Percentiles rank a stretch among this genome's conserved stretches.
Conservation (phyloP, 2,329 filamentous ascomycete genomes). For the Aspergillus jensenii region DNA sequence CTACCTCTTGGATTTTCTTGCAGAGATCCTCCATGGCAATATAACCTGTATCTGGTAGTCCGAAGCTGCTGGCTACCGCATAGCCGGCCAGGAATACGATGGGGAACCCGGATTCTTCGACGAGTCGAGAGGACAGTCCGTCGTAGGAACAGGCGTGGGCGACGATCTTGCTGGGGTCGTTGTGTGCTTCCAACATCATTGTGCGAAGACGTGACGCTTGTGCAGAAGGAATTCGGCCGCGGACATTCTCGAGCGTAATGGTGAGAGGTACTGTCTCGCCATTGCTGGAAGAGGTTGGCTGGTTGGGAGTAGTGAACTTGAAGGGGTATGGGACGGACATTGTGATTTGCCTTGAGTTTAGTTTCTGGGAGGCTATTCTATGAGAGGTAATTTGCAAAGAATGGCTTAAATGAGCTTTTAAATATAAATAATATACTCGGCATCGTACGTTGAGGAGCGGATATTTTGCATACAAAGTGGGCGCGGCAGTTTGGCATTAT, state of each 20-base stretch:
- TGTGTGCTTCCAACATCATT: conserved; percentile 36
- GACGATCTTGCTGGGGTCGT: conserved; percentile 45
- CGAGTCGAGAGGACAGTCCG: conserved; percentile 44
- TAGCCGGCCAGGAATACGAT: conserved; percentile 48
- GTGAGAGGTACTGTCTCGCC: not conserved
- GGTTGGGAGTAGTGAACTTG: conserved; percentile 8
- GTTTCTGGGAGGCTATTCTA: not conserved
- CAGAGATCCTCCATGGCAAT: conserved; percentile 51
- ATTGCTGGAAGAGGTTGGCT: not conserved
- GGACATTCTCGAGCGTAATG: conserved; percentile 26
- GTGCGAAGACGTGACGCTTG: conserved; percentile 36
- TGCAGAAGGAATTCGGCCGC: conserved; percentile 39
- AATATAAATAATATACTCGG: not conserved
- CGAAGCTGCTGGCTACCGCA: conserved; percentile 41
- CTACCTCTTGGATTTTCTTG: conserved; percentile 46
- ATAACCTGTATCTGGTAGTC: conserved; percentile 51
- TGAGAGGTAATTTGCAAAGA: not conserved
- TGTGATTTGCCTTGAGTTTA: not conserved
- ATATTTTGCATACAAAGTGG: not conserved
- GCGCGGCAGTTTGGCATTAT: conserved; percentile 1
- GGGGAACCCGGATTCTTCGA: conserved; percentile 49
- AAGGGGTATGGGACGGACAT: conserved; percentile 13
- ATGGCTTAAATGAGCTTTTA: not conserved
- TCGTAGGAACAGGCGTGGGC: conserved; percentile 48
- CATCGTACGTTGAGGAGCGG: not conserved